Evolutionary conservation across 1,139 yeast species (phyloP).

Genomic region (Pichia terricola): DNA sequence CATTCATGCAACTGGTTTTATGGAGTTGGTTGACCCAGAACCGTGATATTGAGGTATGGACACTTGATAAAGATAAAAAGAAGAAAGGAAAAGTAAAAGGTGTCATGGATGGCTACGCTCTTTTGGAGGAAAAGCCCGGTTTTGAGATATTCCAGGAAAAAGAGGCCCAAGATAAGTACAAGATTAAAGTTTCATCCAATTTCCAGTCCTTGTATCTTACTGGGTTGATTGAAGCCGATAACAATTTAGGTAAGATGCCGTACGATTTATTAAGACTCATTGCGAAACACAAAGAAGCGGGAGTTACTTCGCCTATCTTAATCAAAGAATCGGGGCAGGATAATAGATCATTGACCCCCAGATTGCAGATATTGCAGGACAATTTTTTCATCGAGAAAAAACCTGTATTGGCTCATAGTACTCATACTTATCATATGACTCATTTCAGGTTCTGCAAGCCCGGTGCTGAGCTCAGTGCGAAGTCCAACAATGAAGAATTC

Average conservation of each 20-base stretch:
- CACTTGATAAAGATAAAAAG: background rate
- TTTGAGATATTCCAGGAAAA: background rate
- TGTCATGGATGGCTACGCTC: background rate
- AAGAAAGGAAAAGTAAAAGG: background rate
- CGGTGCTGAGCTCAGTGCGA: too few relatives aligned
- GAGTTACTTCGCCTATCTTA: constrained; percentile 50
- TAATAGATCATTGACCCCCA: constrained; percentile 57
- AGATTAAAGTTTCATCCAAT: constrained; percentile 29
- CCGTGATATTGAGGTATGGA: constrained; percentile 12
- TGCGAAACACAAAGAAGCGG: constrained; percentile 44
- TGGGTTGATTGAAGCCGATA: constrained; percentile 32
- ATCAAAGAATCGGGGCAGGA: constrained; percentile 55
- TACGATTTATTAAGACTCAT: constrained; percentile 37
- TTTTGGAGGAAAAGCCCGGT: background rate
- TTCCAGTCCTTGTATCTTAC: constrained; percentile 33
- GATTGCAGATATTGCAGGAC: constrained; percentile 46
- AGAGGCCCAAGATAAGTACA: constrained; percentile 11
- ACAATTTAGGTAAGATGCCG: constrained; percentile 32
- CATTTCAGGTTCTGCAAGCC: constrained; percentile 15
- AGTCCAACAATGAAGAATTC: background rate
- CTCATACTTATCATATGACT: constrained; percentile 17
- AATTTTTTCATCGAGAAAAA: constrained; percentile 38
- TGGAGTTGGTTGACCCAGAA: constrained; percentile 28
- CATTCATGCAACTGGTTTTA: constrained; percentile 23
- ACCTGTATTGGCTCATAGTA: constrained; percentile 14